A percentile compares a stretch with the other conserved stretches of the same genome.
Evolutionary conservation across 2,329 filamentous ascomycete genomes (phyloP).

Genomic region (Fusarium papillatum): DNA sequence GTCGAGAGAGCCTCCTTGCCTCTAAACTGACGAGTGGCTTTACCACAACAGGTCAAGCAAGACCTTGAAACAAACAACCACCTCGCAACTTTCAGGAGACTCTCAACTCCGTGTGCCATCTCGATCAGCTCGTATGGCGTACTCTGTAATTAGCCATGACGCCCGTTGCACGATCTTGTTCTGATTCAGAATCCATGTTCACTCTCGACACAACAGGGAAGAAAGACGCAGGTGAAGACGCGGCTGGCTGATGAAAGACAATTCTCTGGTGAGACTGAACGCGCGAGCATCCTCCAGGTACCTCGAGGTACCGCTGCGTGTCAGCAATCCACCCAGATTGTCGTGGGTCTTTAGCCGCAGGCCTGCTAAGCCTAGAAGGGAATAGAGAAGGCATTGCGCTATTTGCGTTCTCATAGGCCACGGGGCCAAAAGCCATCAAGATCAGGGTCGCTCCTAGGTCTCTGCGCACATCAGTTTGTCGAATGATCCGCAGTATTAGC

Average conservation of each 20-base stretch:
- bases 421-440: slow-evolving; percentile 12
- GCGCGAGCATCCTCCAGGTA: slow-evolving; percentile 20
- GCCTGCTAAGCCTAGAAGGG: slow-evolving; percentile 38
- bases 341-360: slow-evolving; percentile 26
- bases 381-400: slow-evolving; percentile 36
- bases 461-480: slow-evolving; percentile 20
- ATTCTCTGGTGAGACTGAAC: background rate
- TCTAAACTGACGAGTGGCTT: background rate
- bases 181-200: background rate
- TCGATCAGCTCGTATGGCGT: background rate
- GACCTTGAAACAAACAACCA: background rate
- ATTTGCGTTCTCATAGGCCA: slow-evolving; percentile 26
- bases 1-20: background rate
- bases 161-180: background rate
- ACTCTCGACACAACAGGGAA: background rate
- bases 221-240: background rate
- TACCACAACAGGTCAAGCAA: background rate
- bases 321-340: slow-evolving; percentile 34
- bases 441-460: slow-evolving; percentile 10
- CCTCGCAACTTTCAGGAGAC: background rate
- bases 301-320: slow-evolving; percentile 36
- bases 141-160: background rate
- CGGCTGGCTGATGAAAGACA: slow-evolving; percentile 2
- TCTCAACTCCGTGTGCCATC: background rate
- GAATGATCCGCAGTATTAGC: slow-evolving; percentile 27